Evolutionary conservation across 495 filamentous ascomycete species (phyloP), one percentile per base, ranked within the genome.

Genomic region (Glutinoglossum americanum): DNA sequence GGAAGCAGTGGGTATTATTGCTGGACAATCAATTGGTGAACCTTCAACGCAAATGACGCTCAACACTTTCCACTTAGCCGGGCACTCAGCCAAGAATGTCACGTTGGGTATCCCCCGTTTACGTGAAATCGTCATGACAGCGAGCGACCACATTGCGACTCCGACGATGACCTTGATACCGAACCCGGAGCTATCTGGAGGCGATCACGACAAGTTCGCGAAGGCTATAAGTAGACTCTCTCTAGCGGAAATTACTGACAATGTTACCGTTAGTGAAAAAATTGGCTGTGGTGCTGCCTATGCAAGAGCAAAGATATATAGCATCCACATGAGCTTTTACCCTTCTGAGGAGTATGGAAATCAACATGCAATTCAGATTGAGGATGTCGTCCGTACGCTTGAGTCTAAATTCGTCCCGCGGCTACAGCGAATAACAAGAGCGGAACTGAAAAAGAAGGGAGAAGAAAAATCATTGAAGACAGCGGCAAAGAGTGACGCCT

Each of bases 41-140:
- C 92, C 93, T 9, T 94, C 88, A 17, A 99, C 92, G 13, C 92
- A 99, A 69, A 97, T 99, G 93, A 99, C 92, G n/a, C 71, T 98
- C 55, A 98, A 98, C 67, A 98, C 92, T 27, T 98, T 98, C 80
- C 92, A 99, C 78, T 87, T 99, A 77, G 92, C 92, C 64, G 92
- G 92, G 67, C 93, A 97, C 75, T 85, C 89, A 25, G 82, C 93
- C 21, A 96, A 94, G 77, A 99, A 99, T 76, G 92, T 99, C 64
- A 99, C 92, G 3, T 78, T 97, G 25, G 92, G 92, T 85, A 96
- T 99, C 66, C 92, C 92, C 53, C 85, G 92, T 67, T 76, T 99
- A 26, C 78, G 92, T 68, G 92, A 99, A 80, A 96, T 99, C 67
- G 80, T 97, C 54, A 97, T 99, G 93, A 95, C 92, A 45, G 93